Evolutionary conservation across 768 basidiomycete species (phyloP).

Genomic region (Leucocoprinus sp.): DNA sequence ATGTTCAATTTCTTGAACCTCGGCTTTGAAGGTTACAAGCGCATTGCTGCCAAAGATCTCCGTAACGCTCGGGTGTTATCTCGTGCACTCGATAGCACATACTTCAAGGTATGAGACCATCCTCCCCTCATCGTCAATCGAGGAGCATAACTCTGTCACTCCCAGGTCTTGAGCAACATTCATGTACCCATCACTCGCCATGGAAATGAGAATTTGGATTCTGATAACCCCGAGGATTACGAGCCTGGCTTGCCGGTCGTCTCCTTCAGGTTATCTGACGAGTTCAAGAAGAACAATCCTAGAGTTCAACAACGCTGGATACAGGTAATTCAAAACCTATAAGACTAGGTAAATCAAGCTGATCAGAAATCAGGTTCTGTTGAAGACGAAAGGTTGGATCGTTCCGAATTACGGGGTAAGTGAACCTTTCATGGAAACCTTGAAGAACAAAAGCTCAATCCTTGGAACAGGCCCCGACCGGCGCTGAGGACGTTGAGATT

Average conservation of each 20-base stretch:
- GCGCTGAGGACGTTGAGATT: conserved; percentile 45
- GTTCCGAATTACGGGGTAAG: conserved; percentile 49
- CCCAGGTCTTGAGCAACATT: conserved; percentile 38
- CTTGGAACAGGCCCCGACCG: conserved; percentile 35
- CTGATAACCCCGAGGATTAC: conserved; percentile 37
- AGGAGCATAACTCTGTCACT: neutral
- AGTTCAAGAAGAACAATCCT: conserved; percentile 43
- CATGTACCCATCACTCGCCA: conserved; percentile 29
- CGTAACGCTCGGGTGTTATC: conserved; percentile 51
- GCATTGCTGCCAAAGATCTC: conserved; percentile 36
- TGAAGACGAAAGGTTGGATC: conserved; percentile 51
- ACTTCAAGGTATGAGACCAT: conserved; percentile 29
- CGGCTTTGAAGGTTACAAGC: conserved; percentile 46
- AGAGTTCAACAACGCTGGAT: conserved; percentile 46
- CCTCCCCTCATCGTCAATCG: neutral
- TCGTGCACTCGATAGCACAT: conserved; percentile 46
- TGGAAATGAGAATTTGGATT: conserved; percentile 3
- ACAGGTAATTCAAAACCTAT: conserved; percentile 21
- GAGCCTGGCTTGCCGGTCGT: conserved; percentile 52
- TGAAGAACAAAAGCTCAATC: neutral
- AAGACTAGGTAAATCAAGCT: conserved; percentile 10
- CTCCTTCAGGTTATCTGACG: conserved; percentile 47
- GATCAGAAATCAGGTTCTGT: conserved; percentile 23
- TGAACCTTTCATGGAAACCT: neutral
- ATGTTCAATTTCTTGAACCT: conserved; percentile 57